These are phyloP conservation scores for Fusarium duplospermum DNA, from an alignment of 2,329 filamentous ascomycete species.

Conservation along the genomic window DNA sequence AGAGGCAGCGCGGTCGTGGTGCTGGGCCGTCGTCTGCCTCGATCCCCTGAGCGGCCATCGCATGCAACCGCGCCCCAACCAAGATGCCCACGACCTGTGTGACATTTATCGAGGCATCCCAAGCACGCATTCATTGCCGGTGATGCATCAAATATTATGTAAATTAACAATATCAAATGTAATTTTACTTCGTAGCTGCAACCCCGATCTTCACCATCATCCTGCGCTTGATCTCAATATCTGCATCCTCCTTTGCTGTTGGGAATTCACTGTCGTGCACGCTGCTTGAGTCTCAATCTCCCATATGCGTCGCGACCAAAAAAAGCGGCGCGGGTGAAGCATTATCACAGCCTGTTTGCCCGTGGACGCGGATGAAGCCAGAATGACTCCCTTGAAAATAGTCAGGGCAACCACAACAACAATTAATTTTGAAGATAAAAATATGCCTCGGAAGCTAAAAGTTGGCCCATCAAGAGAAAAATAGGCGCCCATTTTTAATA, in stretches of 20 bases:
- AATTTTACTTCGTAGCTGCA: neutral
- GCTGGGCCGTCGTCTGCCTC: neutral
- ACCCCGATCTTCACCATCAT: neutral
- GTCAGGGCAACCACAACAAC: conserved; percentile 34
- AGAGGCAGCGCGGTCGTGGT: neutral
- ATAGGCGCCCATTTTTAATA: neutral
- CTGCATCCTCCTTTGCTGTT: neutral
- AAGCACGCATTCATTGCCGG: fast-evolving
- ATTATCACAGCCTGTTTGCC: neutral
- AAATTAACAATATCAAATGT: neutral
- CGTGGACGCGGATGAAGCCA: neutral
- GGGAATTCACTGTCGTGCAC: fast-evolving
- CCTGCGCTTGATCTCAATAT: neutral
- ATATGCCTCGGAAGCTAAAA: conserved; percentile 11
- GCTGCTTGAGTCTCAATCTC: fast-evolving
- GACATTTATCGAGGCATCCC: neutral
- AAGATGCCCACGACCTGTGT: neutral
- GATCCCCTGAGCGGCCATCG: conserved; percentile 18
- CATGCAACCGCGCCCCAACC: neutral
- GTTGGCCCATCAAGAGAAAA: neutral
- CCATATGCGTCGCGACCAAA: neutral
- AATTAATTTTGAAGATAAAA: conserved; percentile 3
- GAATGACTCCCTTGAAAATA: neutral
- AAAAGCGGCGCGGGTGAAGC: neutral
- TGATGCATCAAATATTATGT: fast-evolving